Evolutionary conservation across 177 flowering plant genomes (phyloP).

Genomic region (Vitis hybrid): DNA sequence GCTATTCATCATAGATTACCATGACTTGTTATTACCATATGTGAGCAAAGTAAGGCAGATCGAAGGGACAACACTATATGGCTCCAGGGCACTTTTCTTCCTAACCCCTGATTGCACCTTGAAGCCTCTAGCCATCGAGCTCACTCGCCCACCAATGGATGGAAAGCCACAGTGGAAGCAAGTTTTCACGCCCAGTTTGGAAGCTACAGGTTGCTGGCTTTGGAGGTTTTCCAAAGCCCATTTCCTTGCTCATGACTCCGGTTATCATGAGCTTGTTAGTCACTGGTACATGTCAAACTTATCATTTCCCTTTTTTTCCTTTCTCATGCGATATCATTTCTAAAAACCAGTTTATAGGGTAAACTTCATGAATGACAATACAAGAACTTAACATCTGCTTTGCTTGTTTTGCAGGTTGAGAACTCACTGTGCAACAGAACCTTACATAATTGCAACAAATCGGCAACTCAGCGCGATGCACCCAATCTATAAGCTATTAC

Average conservation of each 20-base stretch:
- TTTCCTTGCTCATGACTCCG: conserved; percentile 66
- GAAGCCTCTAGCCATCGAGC: conserved; percentile 60
- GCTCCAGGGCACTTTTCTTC: conserved; percentile 59
- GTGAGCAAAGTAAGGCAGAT: conserved; percentile 41
- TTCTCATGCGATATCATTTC: no score
- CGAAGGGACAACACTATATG: conserved; percentile 51
- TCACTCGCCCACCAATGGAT: conserved; percentile 49
- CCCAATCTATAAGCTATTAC: no score
- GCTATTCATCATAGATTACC: conserved; percentile 60
- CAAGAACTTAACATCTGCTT: no score
- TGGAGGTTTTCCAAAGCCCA: conserved; percentile 78
- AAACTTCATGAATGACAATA: no score
- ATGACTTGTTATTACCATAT: conserved; percentile 56
- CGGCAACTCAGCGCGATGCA: no score
- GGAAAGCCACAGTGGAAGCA: conserved; percentile 68
- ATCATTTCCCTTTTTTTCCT: no score
- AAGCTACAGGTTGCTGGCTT: conserved; percentile 48
- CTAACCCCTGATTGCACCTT: conserved; percentile 39
- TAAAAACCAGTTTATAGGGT: no score
- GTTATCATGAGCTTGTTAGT: conserved; percentile 52
- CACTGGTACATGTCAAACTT: no score
- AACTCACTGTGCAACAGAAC: no score
- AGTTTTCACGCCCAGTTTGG: conserved; percentile 41
- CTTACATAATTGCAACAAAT: no score
- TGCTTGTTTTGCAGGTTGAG: no score